Base-by-base conservation (phyloP, 2,329 filamentous ascomycete genomes). In the Aureobasidium sp. region DNA sequence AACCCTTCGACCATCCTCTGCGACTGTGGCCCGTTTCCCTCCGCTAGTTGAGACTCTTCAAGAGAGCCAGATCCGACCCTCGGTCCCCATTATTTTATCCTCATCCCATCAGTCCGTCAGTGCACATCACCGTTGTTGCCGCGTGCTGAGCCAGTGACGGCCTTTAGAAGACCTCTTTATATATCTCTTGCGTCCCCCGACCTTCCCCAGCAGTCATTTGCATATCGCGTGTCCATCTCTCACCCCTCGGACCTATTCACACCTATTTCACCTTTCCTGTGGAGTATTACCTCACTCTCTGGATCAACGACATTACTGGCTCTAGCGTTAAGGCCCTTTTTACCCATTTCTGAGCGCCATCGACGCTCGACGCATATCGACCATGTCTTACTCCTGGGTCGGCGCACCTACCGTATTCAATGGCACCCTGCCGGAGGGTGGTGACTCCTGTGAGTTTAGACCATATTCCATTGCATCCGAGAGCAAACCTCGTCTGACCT, bases 361-460 rank as follows among this genome's bases (percentile, higher is more conserved):
- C 30, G 64, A 67, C 69, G 63, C 69, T 69, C 57, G 66, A 68
- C 29, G 62, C 66, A 68, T 60, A 49, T 36, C 66, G 65, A 70
- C 64, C 67, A 80, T 80, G 78, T 79, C 78, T 62, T 79, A 80
- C 74, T 71, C 76, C 47, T 78, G 73, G 74, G 69, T 76, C 45
- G 78, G 78, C 52, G 64, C 77, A 62, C 78, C 78, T 39, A 69
- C 76, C 57, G 61, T 64, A 21, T 80, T 76, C 76, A 80, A 80
- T 74, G 77, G 77, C 71, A 83, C 83, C 53, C 90, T 70, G 66
- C 77, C 41, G 79, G 81, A 64, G 79, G 90, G 90, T 69, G 90
- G 90, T 72, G 83, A 95, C 79, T 89, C 90, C 67, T 82, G 89
- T 93, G 83, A 72, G 89, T 83, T 21, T 10, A 44, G 21, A 58